Evolutionary conservation across 257 asterid species (phyloP), one percentile per base, ranked within the genome.

Genomic region (Solanum pimpinellifolium): DNA sequence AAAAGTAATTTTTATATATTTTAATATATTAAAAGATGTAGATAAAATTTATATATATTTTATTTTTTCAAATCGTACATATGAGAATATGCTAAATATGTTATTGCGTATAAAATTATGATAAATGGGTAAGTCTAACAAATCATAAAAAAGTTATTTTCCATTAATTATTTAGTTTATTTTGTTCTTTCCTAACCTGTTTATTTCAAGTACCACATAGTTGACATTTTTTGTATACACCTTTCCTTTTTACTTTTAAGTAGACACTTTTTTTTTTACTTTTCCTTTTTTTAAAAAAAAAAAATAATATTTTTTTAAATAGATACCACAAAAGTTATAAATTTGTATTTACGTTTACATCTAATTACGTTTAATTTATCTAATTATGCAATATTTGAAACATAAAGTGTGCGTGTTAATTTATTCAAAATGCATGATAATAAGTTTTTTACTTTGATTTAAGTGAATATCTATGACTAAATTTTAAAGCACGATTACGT

Each of bases 11-110:
- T 68, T 8, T 2, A 12, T 2, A 12, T 27, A 20, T 11, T 14
- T 13, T 3, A 27, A 25, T 25, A 25, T 25, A 25, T 25, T 25
- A 1, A 27, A 68, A 3, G 3, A 68, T 68, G 0, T 1, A 15
- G 0, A 27, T 13, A 27, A 5, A 14, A 27, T 27, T 6, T 68
- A 0, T 0, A 0, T 2, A 69, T 15, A 69, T n/a, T 20, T 62
- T 1, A 65, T 0, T 1, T 65, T 25, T 3, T 65, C 2, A 25
- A 2, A 65, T 62, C 0, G n/a, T 62, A 6, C 21, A 0, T 12
- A 5, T 66, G 9, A 12, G 7, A 27, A 13, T 27, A 27, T 25
- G 13, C 0, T 2, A 1, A 2, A 65, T n/a, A 27, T 25, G 10
- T 66, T 27, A 9, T 18, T 72, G 1, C 0, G 1, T 33, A 35